phyloP scores from a whole-genome alignment of 2,329 filamentous ascomycete genomes.

The Capronia americana region DNA sequence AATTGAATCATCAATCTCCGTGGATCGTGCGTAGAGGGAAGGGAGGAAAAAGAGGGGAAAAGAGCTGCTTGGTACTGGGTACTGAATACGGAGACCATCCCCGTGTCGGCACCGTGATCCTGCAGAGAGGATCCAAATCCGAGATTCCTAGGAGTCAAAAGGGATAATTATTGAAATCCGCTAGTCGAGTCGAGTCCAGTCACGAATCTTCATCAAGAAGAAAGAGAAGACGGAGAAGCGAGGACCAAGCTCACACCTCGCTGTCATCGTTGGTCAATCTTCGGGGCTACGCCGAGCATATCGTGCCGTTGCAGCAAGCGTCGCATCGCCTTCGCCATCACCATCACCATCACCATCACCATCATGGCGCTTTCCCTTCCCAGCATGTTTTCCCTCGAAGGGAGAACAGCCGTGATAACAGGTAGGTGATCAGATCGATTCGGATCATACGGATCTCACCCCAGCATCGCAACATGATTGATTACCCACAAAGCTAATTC shows the following conservation, averaged over 20 bases:
- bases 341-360: not conserved
- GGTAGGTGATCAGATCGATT: conserved; percentile 36
- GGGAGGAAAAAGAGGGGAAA: too few relatives aligned
- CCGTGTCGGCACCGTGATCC: not conserved
- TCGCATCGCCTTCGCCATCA: not conserved
- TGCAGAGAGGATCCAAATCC: not conserved
- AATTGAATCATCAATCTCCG: not conserved
- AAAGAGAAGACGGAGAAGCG: not conserved
- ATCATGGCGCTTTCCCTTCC: conserved; percentile 21
- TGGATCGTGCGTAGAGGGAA: not conserved
- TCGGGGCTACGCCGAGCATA: not conserved
- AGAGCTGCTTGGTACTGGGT: not conserved
- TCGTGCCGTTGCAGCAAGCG: not conserved
- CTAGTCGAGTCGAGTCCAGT: too few relatives aligned
- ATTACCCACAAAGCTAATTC: not conserved
- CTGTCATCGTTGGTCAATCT: not conserved
- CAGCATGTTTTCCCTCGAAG: conserved; percentile 40
- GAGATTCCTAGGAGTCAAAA: not conserved
- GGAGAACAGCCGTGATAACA: conserved; percentile 53
- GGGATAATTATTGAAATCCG: too few relatives aligned
- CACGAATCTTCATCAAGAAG: too few relatives aligned
- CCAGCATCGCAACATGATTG: not conserved
- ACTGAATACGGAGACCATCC: not conserved
- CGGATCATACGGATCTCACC: not conserved
- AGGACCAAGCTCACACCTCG: not conserved